Conservation (phyloP, 257 asterid species). For the Prunella vulgaris region DNA sequence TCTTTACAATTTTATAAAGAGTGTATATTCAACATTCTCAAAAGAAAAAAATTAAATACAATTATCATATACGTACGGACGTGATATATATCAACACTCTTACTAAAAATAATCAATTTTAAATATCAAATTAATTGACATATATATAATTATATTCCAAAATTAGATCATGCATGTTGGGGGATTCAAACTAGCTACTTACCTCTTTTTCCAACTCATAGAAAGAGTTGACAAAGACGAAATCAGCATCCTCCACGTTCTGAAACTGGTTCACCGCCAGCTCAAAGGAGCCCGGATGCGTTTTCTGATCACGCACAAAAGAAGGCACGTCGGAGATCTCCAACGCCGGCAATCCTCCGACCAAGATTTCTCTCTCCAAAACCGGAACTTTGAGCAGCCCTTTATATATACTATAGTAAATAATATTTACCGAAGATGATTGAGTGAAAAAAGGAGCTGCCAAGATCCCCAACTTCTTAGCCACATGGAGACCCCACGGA, state of each 20-base stretch:
- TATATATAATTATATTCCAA: too few species aligned
- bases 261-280: constrained; percentile 21
- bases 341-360: constrained; percentile 24
- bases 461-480: constrained; percentile 13
- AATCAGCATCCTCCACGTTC: constrained; percentile 19
- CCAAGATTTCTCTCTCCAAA: neutral
- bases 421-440: constrained; percentile 9
- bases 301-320: constrained; percentile 5
- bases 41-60: too few species aligned
- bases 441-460: constrained; percentile 27
- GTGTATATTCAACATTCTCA: too few species aligned
- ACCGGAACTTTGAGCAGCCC: neutral
- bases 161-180: too few species aligned
- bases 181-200: too few species aligned
- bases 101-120: too few species aligned
- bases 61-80: too few species aligned
- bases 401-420: constrained; percentile 9
- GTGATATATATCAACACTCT: too few species aligned
- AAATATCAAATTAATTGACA: too few species aligned
- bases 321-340: constrained; percentile 24
- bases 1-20: too few species aligned
- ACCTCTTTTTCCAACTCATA: constrained; percentile 32
- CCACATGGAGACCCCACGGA: constrained; percentile 23
- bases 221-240: constrained; percentile 24
- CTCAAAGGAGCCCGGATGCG: constrained; percentile 3